phyloP scores from a whole-genome alignment of 306 rosid genomes.

The Begonia masoniana region DNA sequence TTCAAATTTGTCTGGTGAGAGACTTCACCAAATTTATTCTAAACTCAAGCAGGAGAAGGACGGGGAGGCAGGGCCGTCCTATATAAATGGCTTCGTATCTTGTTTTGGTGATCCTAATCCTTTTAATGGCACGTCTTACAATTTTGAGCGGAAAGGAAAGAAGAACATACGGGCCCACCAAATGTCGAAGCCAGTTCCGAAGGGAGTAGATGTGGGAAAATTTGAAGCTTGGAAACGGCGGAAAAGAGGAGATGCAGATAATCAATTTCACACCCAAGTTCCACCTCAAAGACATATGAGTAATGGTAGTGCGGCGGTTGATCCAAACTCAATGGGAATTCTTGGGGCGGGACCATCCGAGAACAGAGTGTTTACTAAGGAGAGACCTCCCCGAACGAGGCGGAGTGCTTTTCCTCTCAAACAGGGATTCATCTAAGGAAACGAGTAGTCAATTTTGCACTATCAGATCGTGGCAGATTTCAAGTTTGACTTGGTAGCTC shows the following conservation, averaged over 20 bases:
- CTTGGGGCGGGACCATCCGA: slow-evolving; percentile 97
- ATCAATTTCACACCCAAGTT: slow-evolving; percentile 43
- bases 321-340: slow-evolving; percentile 78
- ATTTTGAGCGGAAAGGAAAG: slow-evolving; percentile 42
- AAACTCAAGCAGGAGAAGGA: slow-evolving; percentile 76
- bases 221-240: slow-evolving; percentile 87
- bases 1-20: slow-evolving; percentile 93
- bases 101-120: slow-evolving; percentile 34
- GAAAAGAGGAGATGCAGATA: slow-evolving; percentile 59
- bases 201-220: slow-evolving; percentile 42
- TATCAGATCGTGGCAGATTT: slow-evolving; percentile 25
- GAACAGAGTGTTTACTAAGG: slow-evolving; percentile 36
- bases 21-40: slow-evolving; percentile 83
- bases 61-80: slow-evolving; percentile 73
- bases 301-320: slow-evolving; percentile 42
- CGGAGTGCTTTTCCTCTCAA: slow-evolving; percentile 54
- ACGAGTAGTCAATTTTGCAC: slow-evolving; percentile 21
- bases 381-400: slow-evolving; percentile 54
- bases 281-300: slow-evolving; percentile 44
- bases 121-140: slow-evolving; percentile 25
- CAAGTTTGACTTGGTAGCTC: slow-evolving; percentile 22
- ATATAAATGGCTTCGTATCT: slow-evolving; percentile 44
- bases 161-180: slow-evolving; percentile 31
- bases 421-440: slow-evolving; percentile 48
- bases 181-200: slow-evolving; percentile 47